Percentiles rank a stretch among this genome's conserved stretches.
phyloP scores from a whole-genome alignment of 768 basidiomycete species.

The Suillus paluster region DNA sequence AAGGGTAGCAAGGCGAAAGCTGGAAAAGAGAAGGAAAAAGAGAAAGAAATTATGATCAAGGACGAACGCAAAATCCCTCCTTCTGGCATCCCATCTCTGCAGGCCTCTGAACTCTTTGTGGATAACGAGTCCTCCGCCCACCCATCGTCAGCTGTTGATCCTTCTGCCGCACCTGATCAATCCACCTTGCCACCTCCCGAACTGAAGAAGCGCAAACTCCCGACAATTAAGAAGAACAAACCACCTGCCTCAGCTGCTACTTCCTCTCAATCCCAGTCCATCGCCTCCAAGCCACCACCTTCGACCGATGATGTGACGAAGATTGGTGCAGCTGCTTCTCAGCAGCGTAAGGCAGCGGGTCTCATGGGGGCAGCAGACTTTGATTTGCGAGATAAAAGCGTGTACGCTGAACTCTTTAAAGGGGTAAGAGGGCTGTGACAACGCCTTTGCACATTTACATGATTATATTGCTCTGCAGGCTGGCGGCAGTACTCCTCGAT shows the following conservation, averaged over 20 bases:
- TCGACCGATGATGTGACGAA: conserved; percentile 30
- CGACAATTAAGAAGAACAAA: conserved; percentile 73
- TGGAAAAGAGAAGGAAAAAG: conserved; percentile 35
- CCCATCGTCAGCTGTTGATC: not conserved
- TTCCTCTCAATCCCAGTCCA: conserved; percentile 25
- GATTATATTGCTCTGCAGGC: conserved; percentile 32
- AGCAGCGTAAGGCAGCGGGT: conserved; percentile 45
- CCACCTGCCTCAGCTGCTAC: conserved; percentile 27
- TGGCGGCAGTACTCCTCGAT: conserved; percentile 48
- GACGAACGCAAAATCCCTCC: conserved; percentile 44
- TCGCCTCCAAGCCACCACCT: conserved; percentile 28
- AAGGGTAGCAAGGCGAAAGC: conserved; percentile 35
- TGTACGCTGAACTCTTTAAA: conserved; percentile 71
- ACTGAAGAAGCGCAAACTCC: conserved; percentile 65
- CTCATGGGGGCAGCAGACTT: conserved; percentile 57
- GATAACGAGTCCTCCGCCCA: conserved; percentile 34
- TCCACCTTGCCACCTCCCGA: conserved; percentile 27
- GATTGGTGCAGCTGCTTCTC: conserved; percentile 27
- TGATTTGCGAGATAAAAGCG: conserved; percentile 60
- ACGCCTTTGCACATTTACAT: not conserved
- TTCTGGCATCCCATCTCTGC: conserved; percentile 22
- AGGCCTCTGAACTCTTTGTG: conserved; percentile 28
- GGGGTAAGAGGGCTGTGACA: conserved; percentile 41
- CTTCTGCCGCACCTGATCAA: conserved; percentile 26
- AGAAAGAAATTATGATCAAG: conserved; percentile 42